Conservation (phyloP, 129 eudicot genomes). For the Saussurea involucrata region DNA sequence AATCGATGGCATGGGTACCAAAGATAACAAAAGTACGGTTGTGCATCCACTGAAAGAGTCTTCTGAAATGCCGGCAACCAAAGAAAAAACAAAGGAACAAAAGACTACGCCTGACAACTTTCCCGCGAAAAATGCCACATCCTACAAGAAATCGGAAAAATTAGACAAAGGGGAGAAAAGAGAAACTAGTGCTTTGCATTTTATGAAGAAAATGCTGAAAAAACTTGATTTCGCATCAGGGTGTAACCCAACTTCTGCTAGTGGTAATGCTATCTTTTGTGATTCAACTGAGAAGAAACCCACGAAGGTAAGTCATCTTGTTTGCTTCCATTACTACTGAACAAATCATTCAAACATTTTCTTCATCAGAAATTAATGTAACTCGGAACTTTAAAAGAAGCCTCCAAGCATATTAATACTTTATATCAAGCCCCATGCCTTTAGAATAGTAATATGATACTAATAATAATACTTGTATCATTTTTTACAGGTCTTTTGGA, state of each 20-base stretch:
- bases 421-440: background rate
- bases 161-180: slow-evolving; percentile 19
- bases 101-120: slow-evolving; percentile 34
- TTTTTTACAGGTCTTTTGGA: slow-evolving; percentile 16
- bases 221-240: slow-evolving; percentile 35
- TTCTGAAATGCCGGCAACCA: slow-evolving; percentile 41
- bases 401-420: background rate
- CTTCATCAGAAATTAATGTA: background rate
- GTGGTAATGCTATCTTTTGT: slow-evolving; percentile 25
- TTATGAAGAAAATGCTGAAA: slow-evolving; percentile 61
- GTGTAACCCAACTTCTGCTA: slow-evolving; percentile 27
- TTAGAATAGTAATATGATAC: slow-evolving; percentile 8
- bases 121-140: slow-evolving; percentile 28
- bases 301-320: slow-evolving; percentile 54
- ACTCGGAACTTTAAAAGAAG: background rate
- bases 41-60: slow-evolving; percentile 54
- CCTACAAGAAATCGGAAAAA: slow-evolving; percentile 13
- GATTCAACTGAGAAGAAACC: slow-evolving; percentile 42
- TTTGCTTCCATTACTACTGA: background rate
- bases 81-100: slow-evolving; percentile 34
- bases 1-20: slow-evolving; percentile 28
- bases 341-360: background rate
- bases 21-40: slow-evolving; percentile 24
- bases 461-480: slow-evolving; percentile 2
- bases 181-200: slow-evolving; percentile 22